These are phyloP conservation scores for Colletotrichum plurivorum DNA, from an alignment of 2,329 filamentous ascomycete genomes.

Conservation along the genomic window DNA sequence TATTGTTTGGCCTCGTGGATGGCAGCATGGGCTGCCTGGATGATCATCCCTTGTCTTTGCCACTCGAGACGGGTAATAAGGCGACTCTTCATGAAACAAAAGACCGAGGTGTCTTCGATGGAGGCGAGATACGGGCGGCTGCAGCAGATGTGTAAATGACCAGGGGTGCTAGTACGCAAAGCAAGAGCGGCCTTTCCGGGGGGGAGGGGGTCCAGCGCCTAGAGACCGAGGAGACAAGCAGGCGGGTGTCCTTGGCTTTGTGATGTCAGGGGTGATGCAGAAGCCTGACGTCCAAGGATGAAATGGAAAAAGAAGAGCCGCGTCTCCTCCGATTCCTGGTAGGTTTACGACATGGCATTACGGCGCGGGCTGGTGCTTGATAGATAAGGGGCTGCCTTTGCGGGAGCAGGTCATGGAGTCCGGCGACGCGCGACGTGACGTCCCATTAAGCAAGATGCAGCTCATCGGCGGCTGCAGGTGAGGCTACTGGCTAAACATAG, in stretches of 20 bases:
- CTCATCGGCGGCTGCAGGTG: conserved; percentile 51
- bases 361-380: neutral
- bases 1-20: neutral
- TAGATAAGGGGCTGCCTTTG: conserved; percentile 24
- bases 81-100: conserved; percentile 14
- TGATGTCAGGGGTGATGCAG: conserved; percentile 24
- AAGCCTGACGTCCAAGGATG: neutral
- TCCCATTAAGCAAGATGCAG: conserved; percentile 52
- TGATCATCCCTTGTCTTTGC: conserved; percentile 11
- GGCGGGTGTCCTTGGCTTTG: neutral
- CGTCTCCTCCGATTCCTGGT: neutral
- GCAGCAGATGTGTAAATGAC: neutral
- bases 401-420: neutral
- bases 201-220: conserved; percentile 21
- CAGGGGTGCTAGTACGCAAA: neutral
- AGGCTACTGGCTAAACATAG: conserved; percentile 55
- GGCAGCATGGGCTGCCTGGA: conserved; percentile 16
- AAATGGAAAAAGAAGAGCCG: conserved; percentile 1
- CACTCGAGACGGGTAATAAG: neutral
- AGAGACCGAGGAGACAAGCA: neutral
- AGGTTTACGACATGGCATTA: conserved; percentile 2
- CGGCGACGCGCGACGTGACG: conserved; percentile 44
- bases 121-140: neutral
- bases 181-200: neutral
- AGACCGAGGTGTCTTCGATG: conserved; percentile 7